A percentile compares a stretch with the other conserved stretches of the same genome.
These are phyloP conservation scores for Talaromyces wortmannii DNA, from an alignment of 495 filamentous ascomycete genomes.

Conservation along the genomic window DNA sequence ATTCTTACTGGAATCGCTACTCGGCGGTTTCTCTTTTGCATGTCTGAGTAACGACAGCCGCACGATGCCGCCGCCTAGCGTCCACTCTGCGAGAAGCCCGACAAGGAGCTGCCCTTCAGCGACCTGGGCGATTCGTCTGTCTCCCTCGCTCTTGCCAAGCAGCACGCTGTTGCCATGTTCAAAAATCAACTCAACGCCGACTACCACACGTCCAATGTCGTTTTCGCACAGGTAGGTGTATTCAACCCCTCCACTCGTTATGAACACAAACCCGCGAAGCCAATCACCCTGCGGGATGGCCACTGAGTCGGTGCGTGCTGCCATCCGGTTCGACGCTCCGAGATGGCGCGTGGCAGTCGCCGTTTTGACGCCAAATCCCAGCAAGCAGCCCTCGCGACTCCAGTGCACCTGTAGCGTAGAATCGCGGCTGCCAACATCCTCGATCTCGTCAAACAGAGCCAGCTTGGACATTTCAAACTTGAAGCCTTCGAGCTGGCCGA, in stretches of 20 bases:
- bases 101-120: background rate
- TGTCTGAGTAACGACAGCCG: background rate
- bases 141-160: background rate
- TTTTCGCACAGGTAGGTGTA: background rate
- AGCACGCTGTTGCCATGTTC: background rate
- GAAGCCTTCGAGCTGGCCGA: background rate
- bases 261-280: background rate
- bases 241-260: background rate
- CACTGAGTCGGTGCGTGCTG: background rate
- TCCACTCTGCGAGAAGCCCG: background rate
- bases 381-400: background rate
- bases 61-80: background rate
- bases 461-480: background rate
- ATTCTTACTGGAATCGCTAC: background rate
- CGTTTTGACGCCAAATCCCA: background rate
- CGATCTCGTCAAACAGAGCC: background rate
- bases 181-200: background rate
- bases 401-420: background rate
- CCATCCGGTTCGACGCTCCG: background rate
- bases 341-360: background rate
- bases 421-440: background rate
- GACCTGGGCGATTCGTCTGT: background rate
- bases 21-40: background rate
- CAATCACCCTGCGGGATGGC: conserved; percentile 47
- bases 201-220: background rate